These are phyloP conservation scores for Nannochloris sp. DNA, from an alignment of 139 green algal species.

Conservation along the genomic window DNA sequence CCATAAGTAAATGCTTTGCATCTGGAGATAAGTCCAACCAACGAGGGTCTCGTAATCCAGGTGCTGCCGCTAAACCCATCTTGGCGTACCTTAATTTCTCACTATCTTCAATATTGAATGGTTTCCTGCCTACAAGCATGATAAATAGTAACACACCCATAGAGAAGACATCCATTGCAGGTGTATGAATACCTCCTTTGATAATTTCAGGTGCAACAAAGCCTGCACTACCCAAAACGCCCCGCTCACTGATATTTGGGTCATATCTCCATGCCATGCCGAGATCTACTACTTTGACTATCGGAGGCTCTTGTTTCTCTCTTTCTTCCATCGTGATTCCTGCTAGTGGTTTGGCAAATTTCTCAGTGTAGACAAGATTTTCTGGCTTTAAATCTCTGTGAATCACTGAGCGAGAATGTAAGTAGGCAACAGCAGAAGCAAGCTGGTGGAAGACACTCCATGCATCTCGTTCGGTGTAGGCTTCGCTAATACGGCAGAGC, in stretches of 20 bases:
- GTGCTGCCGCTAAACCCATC: constrained; percentile 26
- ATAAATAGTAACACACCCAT: constrained; percentile 46
- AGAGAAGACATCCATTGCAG: constrained; percentile 43
- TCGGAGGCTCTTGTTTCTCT: not conserved
- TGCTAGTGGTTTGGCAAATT: not conserved
- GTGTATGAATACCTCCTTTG: constrained; percentile 18
- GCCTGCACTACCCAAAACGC: constrained; percentile 33
- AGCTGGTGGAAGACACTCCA: constrained; percentile 36
- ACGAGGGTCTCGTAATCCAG: constrained; percentile 33
- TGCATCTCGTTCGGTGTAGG: constrained; percentile 42
- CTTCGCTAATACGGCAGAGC: constrained; percentile 28
- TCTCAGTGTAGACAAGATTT: constrained; percentile 41
- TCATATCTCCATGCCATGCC: constrained; percentile 33
- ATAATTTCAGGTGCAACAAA: constrained; percentile 47
- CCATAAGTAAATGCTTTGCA: constrained; percentile 45
- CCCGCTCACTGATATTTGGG: constrained; percentile 4
- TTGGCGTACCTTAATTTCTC: constrained; percentile 33
- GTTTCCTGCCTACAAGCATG: constrained; percentile 49
- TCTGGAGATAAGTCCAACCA: constrained; percentile 33
- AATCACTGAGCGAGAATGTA: constrained; percentile 36
- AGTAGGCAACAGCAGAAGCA: constrained; percentile 19
- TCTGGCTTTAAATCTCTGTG: constrained; percentile 56
- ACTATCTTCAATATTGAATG: constrained; percentile 39
- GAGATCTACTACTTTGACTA: constrained; percentile 45
- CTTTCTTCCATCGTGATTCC: not conserved